Percentiles rank a stretch among this genome's conserved stretches.
These are phyloP conservation scores for Zasmidium cellare DNA, from an alignment of 2,329 filamentous ascomycete species.

Conservation along the genomic window DNA sequence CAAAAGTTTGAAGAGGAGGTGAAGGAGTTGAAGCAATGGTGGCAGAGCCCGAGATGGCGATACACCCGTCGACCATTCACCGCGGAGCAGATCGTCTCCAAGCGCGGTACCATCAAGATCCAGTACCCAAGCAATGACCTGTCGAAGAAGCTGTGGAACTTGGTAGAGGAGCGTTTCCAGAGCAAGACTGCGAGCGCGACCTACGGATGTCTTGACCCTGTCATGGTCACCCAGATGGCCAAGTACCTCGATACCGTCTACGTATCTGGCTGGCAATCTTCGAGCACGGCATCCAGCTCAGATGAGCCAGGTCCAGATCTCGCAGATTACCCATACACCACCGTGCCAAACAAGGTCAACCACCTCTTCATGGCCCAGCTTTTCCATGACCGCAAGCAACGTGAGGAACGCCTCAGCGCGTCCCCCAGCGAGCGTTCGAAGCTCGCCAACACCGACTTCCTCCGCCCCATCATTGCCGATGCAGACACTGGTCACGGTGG, in stretches of 20 bases:
- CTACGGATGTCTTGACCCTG: conserved; percentile 95
- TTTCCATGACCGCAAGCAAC: conserved; percentile 99
- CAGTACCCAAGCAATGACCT: conserved; percentile 87
- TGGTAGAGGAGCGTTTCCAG: conserved; percentile 85
- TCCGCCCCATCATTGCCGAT: conserved; percentile 93
- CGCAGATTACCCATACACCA: conserved; percentile 92
- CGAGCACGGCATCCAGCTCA: conserved; percentile 89
- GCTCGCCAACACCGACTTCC: conserved; percentile 83
- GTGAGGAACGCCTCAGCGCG: conserved; percentile 83
- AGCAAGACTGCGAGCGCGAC: conserved; percentile 86
- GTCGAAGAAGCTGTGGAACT: conserved; percentile 92
- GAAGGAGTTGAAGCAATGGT: conserved; percentile 88
- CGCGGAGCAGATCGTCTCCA: conserved; percentile 93
- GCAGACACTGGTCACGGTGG: conserved; percentile 97
- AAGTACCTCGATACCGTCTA: conserved; percentile 99
- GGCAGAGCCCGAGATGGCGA: conserved; percentile 87
- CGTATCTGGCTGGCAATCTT: conserved; percentile 98
- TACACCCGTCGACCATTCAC: conserved; percentile 91
- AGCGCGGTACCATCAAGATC: conserved; percentile 87
- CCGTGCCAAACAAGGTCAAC: conserved; percentile 95
- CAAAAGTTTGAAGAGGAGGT: conserved; percentile 79
- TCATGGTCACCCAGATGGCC: conserved; percentile 99
- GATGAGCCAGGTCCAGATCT: conserved; percentile 97
- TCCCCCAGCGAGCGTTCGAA: conserved; percentile 71
- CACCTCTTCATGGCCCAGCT: conserved; percentile 98